Conservation (phyloP, 192 early-diverging fungal genomes). For the Borealophlyctis nickersoniae region DNA sequence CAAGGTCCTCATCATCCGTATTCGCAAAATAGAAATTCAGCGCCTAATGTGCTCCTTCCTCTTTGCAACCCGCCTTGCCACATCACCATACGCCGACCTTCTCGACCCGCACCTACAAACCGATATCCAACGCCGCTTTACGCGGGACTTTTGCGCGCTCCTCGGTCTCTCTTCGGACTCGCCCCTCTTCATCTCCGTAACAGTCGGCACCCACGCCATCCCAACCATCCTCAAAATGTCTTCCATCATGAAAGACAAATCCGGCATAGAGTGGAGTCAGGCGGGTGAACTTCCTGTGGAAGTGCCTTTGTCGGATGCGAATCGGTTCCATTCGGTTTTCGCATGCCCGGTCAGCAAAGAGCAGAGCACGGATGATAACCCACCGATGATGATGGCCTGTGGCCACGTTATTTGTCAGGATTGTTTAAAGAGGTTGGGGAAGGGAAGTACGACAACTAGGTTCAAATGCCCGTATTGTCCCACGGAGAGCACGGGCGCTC, state of each 20-base stretch:
- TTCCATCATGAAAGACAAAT: slow-evolving; percentile 78
- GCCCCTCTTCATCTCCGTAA: slow-evolving; percentile 62
- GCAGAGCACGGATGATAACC: slow-evolving; percentile 86
- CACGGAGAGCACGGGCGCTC: slow-evolving; percentile 68
- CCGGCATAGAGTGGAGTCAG: slow-evolving; percentile 84
- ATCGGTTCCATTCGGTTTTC: slow-evolving; percentile 94
- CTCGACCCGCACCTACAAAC: slow-evolving; percentile 51
- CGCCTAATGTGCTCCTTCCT: slow-evolving; percentile 50
- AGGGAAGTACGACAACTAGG: slow-evolving; percentile 54
- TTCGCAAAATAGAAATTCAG: slow-evolving; percentile 47
- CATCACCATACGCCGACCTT: slow-evolving; percentile 56
- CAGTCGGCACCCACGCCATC: slow-evolving; percentile 83
- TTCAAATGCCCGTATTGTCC: slow-evolving; percentile 99
- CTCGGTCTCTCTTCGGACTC: slow-evolving; percentile 68
- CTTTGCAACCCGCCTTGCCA: slow-evolving; percentile 38
- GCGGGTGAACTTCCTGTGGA: slow-evolving; percentile 90
- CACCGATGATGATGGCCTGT: slow-evolving; percentile 97
- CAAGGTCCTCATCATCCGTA: background rate
- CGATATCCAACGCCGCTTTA: slow-evolving; percentile 66
- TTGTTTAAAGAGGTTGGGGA: slow-evolving; percentile 76
- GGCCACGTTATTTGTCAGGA: slow-evolving; percentile 96
- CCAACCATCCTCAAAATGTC: slow-evolving; percentile 92
- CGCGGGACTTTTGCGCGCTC: slow-evolving; percentile 74
- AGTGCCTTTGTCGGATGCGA: slow-evolving; percentile 79
- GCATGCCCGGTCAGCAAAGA: slow-evolving; percentile 97